phyloP scores from a whole-genome alignment of 768 basidiomycete species.

The Mycena sanguinolenta region DNA sequence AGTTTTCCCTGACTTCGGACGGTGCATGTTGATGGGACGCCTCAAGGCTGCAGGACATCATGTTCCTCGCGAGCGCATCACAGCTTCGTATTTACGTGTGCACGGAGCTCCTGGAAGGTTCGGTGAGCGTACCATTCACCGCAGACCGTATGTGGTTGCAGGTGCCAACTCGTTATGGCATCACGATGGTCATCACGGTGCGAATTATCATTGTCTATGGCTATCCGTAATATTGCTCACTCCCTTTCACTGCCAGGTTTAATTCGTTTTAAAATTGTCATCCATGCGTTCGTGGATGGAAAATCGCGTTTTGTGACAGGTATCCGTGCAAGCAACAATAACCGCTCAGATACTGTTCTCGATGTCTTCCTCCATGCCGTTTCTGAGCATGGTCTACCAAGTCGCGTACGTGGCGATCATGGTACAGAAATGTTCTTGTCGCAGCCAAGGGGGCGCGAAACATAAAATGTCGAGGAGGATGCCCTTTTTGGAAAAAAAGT shows the following conservation, averaged over 20 bases:
- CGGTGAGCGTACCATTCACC: slow-evolving; percentile 41
- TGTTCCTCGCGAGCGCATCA: slow-evolving; percentile 38
- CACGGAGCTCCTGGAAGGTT: slow-evolving; percentile 41
- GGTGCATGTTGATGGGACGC: slow-evolving; percentile 42
- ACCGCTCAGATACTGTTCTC: no score
- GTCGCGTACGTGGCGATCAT: slow-evolving; percentile 40
- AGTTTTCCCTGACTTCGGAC: slow-evolving; percentile 44
- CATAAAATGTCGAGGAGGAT: no score
- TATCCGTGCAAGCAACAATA: slow-evolving; percentile 55
- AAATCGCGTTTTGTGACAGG: slow-evolving; percentile 52
- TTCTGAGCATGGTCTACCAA: slow-evolving; percentile 47
- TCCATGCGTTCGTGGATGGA: slow-evolving; percentile 57
- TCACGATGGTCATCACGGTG: slow-evolving; percentile 54
- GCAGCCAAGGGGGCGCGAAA: no score
- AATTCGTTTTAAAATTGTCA: no score
- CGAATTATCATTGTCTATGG: neutral
- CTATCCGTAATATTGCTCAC: neutral
- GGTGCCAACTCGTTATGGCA: slow-evolving; percentile 55
- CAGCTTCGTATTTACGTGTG: slow-evolving; percentile 36
- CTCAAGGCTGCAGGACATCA: slow-evolving; percentile 39
- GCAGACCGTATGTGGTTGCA: slow-evolving; percentile 48
- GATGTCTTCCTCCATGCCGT: slow-evolving; percentile 47
- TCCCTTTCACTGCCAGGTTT: slow-evolving; percentile 36
- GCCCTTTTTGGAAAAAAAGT: no score
- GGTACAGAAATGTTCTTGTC: slow-evolving; percentile 25